Evolutionary conservation across 2,329 filamentous ascomycete species (phyloP).

Genomic region (Verticillium nubilum): DNA sequence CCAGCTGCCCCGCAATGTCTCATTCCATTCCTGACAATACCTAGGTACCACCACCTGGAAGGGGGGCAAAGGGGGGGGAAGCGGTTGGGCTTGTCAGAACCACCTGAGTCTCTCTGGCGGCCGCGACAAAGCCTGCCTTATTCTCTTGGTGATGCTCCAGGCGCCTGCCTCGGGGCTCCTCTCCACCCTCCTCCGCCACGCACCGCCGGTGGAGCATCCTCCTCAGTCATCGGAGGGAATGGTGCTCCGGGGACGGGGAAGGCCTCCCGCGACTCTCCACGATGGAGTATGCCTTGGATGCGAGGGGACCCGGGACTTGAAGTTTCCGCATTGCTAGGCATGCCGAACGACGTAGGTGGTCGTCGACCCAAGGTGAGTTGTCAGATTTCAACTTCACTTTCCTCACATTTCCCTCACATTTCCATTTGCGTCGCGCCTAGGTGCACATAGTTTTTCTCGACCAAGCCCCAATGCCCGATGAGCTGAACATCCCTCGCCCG

Average conservation of each 20-base stretch:
- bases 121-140: too few species aligned
- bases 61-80: too few species aligned
- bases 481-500: too few species aligned
- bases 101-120: too few species aligned
- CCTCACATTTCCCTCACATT: too few species aligned
- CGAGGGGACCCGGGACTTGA: not conserved
- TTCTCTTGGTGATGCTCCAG: not conserved
- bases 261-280: not conserved
- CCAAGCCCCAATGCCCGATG: too few species aligned
- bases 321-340: not conserved
- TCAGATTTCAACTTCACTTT: not conserved
- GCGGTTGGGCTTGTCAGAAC: not conserved
- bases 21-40: too few species aligned
- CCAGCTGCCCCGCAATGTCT: not conserved
- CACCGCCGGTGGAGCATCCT: not conserved
- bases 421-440: too few species aligned
- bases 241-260: not conserved
- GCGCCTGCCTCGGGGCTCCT: too few species aligned
- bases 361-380: not conserved
- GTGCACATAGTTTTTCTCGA: too few species aligned
- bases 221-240: not conserved
- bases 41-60: too few species aligned
- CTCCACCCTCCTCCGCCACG: not conserved
- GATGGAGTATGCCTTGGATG: not conserved
- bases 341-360: not conserved